phyloP scores from a whole-genome alignment of 805 yeast species.

The Metschnikowia matae region DNA sequence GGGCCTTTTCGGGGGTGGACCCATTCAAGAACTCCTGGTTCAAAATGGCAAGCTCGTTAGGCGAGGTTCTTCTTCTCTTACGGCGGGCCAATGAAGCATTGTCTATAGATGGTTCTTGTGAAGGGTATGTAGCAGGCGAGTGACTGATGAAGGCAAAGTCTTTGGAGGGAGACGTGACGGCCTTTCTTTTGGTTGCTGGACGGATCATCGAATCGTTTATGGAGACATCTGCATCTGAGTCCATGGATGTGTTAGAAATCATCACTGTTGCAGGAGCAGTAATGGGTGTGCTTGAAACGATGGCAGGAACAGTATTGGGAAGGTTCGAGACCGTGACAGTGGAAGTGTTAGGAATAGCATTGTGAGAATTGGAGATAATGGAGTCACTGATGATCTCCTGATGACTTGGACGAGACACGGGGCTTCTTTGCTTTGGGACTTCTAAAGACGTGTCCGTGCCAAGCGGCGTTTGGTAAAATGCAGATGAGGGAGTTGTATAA shows the following conservation, averaged over 20 bases:
- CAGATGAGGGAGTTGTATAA: slow-evolving; percentile 2
- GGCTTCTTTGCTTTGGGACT: background rate
- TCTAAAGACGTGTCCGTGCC: background rate
- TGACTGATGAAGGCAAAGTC: slow-evolving; percentile 86
- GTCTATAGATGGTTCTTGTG: slow-evolving; percentile 78
- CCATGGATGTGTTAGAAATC: slow-evolving; percentile 4
- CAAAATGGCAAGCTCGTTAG: slow-evolving; percentile 75
- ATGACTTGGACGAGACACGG: background rate
- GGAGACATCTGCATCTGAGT: slow-evolving; percentile 12
- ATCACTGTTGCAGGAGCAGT: too few species aligned
- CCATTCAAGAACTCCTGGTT: slow-evolving; percentile 76
- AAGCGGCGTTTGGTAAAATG: background rate
- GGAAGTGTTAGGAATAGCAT: too few species aligned
- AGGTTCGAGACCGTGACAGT: too few species aligned
- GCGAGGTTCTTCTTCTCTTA: slow-evolving; percentile 92
- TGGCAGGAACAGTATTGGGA: too few species aligned
- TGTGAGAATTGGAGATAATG: too few species aligned
- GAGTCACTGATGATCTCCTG: too few species aligned
- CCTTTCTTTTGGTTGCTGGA: slow-evolving; percentile 26
- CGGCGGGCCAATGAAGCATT: slow-evolving; percentile 91
- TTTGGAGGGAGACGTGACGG: slow-evolving; percentile 13
- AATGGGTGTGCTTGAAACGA: too few species aligned
- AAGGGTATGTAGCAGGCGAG: slow-evolving; percentile 83
- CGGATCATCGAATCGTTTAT: slow-evolving; percentile 10
- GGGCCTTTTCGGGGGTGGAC: slow-evolving; percentile 73